Evolutionary conservation across 1,284 basidiomycete species (phyloP), one percentile per base, ranked within the genome.

Genomic region (Ustilago loliicola): DNA sequence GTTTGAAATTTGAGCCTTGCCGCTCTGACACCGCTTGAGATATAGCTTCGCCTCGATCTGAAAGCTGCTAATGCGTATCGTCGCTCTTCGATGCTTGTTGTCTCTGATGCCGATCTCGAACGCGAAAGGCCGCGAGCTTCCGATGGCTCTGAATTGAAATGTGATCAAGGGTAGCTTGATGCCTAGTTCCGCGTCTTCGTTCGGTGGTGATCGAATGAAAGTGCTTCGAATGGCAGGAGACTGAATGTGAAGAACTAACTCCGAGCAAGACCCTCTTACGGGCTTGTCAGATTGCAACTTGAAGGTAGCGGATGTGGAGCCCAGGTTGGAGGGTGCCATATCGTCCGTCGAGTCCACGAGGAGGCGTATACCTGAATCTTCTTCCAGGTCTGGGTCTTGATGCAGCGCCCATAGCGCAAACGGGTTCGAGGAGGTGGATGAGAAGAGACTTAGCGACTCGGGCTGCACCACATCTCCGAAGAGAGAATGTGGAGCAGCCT

Each of bases 61-160:
- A 82, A 94, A 94, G 15, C 92, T 94, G 25, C 93, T 94, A 69
- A 91, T 89, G 29, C 93, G 88, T 27, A 94, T 83, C 36, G 90
- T 86, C 0, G 93, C 93, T 67, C 88, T 88, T 71, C 89, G 88
- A 7, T 91, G 91, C 7, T 85, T 83, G 53, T 88, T 88, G 87
- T 95, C 93, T 38, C 90, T 89, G 17, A 95, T 80, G 1, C 93
- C 93, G 19, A 94, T 87, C 86, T 95, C 93, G 78, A 94, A 90
- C 9, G 90, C 89, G 90, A 93, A 92, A 59, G 91, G 90, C 66
- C 90, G 88, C 6, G 55, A 51, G 23, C 36, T 34, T 25, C 90
- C 90, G 72, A 94, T 76, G 73, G 91, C 89, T 52, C 91, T 90
- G 51, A 92, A 89, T 86, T 95, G 93, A 8, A 94, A 62, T 69